Evolutionary conservation across 2,329 filamentous ascomycete species (phyloP).

Genomic region (Curvularia sp.): DNA sequence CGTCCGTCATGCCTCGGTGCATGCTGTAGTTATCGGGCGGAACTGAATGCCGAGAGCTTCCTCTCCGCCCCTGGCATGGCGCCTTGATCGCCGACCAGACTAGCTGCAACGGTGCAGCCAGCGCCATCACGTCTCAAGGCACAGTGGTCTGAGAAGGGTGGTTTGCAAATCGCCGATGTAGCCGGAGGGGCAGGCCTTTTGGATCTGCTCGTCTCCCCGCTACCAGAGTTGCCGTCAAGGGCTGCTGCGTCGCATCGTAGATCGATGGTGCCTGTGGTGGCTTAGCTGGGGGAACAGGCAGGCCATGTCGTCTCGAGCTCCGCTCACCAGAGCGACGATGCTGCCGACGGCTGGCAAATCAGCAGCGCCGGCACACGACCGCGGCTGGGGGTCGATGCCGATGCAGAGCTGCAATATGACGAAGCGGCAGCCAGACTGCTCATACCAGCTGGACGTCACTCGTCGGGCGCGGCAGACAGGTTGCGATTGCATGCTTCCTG

Average conservation of each 20-base stretch:
- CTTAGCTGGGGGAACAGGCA: not conserved
- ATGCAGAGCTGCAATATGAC: not conserved
- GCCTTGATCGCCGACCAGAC: constrained; percentile 1
- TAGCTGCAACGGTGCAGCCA: not conserved
- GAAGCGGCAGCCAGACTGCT: not conserved
- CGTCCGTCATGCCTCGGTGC: not conserved
- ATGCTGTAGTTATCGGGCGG: constrained; percentile 4
- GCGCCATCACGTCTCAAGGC: not conserved
- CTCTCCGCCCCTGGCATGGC: constrained; percentile 22
- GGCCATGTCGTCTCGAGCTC: constrained; percentile 1
- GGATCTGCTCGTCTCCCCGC: constrained; percentile 5
- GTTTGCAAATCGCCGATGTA: constrained; percentile 10
- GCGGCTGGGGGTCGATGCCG: constrained; percentile 1
- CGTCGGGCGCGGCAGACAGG: no score
- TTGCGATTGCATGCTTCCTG: constrained; percentile 1
- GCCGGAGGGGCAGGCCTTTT: not conserved
- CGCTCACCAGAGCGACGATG: not conserved
- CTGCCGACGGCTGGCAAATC: constrained; percentile 6
- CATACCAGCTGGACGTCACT: constrained; percentile 5
- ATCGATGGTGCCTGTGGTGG: constrained; percentile 19
- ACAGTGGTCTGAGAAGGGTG: not conserved
- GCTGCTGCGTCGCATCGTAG: constrained; percentile 25
- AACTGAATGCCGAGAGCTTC: constrained; percentile 20
- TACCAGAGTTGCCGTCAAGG: not conserved
- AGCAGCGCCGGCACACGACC: not conserved